Percentiles rank a stretch among this genome's conserved stretches.
Conservation (phyloP, 2,329 filamentous ascomycete species). For the Verticillium nubilum region DNA sequence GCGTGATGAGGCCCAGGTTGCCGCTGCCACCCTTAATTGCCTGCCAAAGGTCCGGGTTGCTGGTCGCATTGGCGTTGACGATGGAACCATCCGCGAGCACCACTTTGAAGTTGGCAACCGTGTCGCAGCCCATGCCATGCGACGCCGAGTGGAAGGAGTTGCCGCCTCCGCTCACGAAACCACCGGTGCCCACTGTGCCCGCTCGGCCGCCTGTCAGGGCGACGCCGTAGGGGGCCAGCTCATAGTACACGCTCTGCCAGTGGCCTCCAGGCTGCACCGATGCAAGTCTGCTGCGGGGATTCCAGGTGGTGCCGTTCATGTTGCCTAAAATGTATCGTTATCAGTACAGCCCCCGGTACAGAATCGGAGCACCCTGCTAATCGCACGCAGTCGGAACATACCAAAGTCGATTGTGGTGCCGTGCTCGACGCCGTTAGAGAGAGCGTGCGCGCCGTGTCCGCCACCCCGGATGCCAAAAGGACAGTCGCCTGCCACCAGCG, state of each 20-base stretch:
- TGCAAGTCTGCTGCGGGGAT: conserved; percentile 21
- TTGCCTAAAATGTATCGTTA: no score
- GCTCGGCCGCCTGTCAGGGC: conserved; percentile 27
- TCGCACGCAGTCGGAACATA: conserved; percentile 3
- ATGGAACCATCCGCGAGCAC: conserved; percentile 39
- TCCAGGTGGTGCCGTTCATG: conserved; percentile 23
- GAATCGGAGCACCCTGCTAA: background rate
- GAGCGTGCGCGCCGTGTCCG: conserved; percentile 26
- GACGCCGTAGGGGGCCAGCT: conserved; percentile 24
- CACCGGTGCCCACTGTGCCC: conserved; percentile 28
- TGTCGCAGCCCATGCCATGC: conserved; percentile 41
- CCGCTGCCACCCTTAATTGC: conserved; percentile 41
- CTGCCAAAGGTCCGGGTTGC: conserved; percentile 37
- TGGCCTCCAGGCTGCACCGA: conserved; percentile 27
- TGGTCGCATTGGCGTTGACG: conserved; percentile 30
- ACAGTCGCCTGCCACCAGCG: conserved; percentile 22
- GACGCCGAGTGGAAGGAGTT: conserved; percentile 28
- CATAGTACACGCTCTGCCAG: conserved; percentile 31
- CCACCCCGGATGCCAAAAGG: conserved; percentile 33
- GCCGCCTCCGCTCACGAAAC: conserved; percentile 28
- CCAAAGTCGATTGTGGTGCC: conserved; percentile 32
- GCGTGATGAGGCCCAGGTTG: conserved; percentile 37
- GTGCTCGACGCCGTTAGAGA: conserved; percentile 28
- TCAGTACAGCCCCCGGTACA: no score
- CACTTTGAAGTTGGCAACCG: conserved; percentile 37